Percentiles rank a stretch among this genome's conserved stretches.
Evolutionary conservation across 2,329 filamentous ascomycete genomes (phyloP).

Genomic region (Colletotrichum cuscutae): DNA sequence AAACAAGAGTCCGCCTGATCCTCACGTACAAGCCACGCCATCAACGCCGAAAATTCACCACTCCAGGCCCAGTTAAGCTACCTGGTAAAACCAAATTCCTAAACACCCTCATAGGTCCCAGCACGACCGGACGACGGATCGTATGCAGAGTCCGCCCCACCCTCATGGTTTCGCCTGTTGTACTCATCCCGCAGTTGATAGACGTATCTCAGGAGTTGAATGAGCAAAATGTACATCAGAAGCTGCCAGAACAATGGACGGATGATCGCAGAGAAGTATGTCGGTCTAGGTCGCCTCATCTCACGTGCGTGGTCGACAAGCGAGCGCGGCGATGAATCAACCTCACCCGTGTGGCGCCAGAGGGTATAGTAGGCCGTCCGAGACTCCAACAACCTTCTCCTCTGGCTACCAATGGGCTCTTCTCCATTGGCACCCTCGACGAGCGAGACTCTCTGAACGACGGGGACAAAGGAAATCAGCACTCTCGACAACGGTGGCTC

Average conservation of each 20-base stretch:
- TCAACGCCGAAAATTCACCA: neutral
- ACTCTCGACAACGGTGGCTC: conserved; percentile 38
- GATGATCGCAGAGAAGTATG: neutral
- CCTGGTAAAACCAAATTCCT: neutral
- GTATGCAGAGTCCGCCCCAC: neutral
- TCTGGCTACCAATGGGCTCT: conserved; percentile 9
- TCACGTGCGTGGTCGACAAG: conserved; percentile 36
- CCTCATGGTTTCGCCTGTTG: too few relatives aligned
- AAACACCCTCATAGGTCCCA: too few relatives aligned
- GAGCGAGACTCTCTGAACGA: conserved; percentile 38
- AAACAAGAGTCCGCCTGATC: neutral
- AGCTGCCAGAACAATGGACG: neutral
- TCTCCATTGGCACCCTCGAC: conserved; percentile 13
- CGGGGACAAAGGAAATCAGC: conserved; percentile 44
- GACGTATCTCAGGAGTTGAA: too few relatives aligned
- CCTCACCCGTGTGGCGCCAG: conserved; percentile 38
- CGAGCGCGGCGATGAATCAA: conserved; percentile 25
- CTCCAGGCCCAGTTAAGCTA: neutral
- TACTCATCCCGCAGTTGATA: too few relatives aligned
- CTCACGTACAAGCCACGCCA: neutral
- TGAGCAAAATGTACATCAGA: too few relatives aligned
- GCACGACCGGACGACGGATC: neutral
- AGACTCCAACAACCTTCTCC: conserved; percentile 40
- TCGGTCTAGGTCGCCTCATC: neutral
- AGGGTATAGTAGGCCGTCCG: conserved; percentile 44